Evolutionary conservation across 2,329 filamentous ascomycete species (phyloP), one percentile per base, ranked within the genome.

Genomic region (Pyricularia sp.): DNA sequence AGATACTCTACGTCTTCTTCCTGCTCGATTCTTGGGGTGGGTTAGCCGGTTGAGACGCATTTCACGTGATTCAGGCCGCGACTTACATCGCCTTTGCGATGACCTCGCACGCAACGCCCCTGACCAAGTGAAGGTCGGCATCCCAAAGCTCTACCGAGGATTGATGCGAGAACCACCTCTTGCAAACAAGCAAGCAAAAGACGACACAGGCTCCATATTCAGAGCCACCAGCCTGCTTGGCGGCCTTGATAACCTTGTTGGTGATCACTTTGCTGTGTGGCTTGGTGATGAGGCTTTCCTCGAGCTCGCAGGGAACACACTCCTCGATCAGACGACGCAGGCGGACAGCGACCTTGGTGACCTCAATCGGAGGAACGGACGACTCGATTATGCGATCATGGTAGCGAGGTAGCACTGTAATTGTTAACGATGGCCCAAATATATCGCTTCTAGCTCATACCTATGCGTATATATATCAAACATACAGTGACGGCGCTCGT

Each of bases 321-420:
- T 93, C 87, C 79, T 97, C 93, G 74, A 99, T 89, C 73, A 97
- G 88, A 77, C 96, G 93, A 74, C 94, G 96, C 72, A 99, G 84
- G 69, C 93, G 92, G 20, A 99, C 86, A 30, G 94, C 94, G 69
- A 96, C 85, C 77, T 94, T 94, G 71, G 94, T 97, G 71, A 97
- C 94, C 74, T 95, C 90, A 70, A 86, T 83, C 14, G 94, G 84
- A 0, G 92, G 87, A 50, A 94, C 88, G 31, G 91, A 88, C 12
- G 92, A 89, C 61, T 88, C 79, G 63, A 89, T 80, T 0, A 82
- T 77, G 14, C 86, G 84, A 72, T 87, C 83, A 73, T 83, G 82
- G 72, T 89, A 85, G 17, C 81, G 82, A 1, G 91, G 90, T 2
- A 94, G 86, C 17, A 94, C 89, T 92, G 70, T 65, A 69, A 12